Evolutionary conservation across 2,329 filamentous ascomycete species (phyloP), one percentile per base, ranked within the genome.

Genomic region (Raffaelea albimanens): DNA sequence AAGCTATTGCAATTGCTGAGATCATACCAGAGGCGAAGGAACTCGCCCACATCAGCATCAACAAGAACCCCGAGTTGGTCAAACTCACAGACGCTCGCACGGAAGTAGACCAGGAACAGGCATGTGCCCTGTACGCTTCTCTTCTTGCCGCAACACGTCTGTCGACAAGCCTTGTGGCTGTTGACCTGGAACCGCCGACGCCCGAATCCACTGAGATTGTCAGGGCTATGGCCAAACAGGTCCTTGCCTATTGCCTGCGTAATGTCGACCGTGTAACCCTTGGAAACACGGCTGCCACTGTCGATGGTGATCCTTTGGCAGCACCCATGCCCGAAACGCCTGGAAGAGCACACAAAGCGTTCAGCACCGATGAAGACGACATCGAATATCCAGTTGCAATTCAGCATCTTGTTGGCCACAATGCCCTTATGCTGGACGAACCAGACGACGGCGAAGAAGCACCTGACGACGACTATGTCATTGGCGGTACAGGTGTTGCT

Each of bases 381-480:
- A 62, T 55, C n/a, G 66, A 66, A 61, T 94, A 65, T 46, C 88
- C 89, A 4, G 87, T 95, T 54, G 85, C 95, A 3, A 73, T 97
- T 22, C 81, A 87, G 52, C 88, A 95, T 61, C 78, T 97, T 39
- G 86, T 96, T 29, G 90, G 90, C 4, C 78, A 87, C 55, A 76
- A 79, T 48, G 67, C 72, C 22, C 59, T 68, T 45, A 57, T 63
- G 33, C 70, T 61, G 63, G 78, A 61, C 63, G 75, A 59, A 56
- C 74, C 78, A 20, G 80, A 83, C 41, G 77, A 83, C 20, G 73
- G 80, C 40, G 80, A 83, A 3, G 72, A 82, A 11, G 84, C 88
- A 7, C 86, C 89, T 0, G 88, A 95, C 55, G 85, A 95, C 50
- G 88, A 96, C 63, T 97, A 97, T 64, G 89, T 97, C 40, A 93